A percentile compares a stretch with the other conserved stretches of the same genome.
phyloP scores from a whole-genome alignment of 1,139 yeast species.

The Saccharomyces hybrid region DNA sequence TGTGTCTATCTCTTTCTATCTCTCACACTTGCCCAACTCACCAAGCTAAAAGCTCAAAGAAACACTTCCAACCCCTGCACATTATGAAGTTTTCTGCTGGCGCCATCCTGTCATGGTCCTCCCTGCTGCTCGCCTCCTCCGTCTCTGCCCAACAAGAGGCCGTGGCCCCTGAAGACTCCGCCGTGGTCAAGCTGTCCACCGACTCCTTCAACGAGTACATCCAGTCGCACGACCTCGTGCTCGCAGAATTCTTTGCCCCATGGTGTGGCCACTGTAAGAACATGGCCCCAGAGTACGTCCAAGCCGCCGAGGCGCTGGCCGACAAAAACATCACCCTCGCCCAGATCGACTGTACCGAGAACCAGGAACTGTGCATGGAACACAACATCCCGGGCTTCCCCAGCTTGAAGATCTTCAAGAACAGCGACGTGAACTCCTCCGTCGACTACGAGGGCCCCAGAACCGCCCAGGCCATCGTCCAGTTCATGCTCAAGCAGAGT shows the following conservation, averaged over 20 bases:
- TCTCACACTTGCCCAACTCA: too few relatives aligned
- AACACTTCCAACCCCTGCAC: too few relatives aligned
- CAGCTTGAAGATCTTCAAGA: constrained; percentile 77
- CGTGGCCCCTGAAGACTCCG: constrained; percentile 72
- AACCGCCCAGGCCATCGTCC: constrained; percentile 65
- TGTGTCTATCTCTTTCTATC: too few relatives aligned
- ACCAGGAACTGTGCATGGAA: constrained; percentile 68
- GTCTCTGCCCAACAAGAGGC: constrained; percentile 43
- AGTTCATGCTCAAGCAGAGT: constrained; percentile 78
- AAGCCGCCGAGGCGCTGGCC: constrained; percentile 72
- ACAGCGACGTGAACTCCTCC: constrained; percentile 40
- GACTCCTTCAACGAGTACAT: constrained; percentile 59
- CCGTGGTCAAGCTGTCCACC: constrained; percentile 70
- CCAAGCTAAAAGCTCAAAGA: too few relatives aligned
- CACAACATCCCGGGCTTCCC: constrained; percentile 86
- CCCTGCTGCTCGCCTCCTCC: constrained; percentile 8
- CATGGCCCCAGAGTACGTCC: constrained; percentile 81
- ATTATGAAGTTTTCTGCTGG: neutral
- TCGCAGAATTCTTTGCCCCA: constrained; percentile 96
- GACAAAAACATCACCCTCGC: constrained; percentile 68
- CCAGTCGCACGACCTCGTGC: constrained; percentile 64
- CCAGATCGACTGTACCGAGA: constrained; percentile 88
- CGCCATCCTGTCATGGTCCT: constrained; percentile 2
- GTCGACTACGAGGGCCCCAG: constrained; percentile 78
- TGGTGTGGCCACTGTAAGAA: constrained; percentile 99